These are phyloP conservation scores for Neoboletus subvelutipes DNA, from an alignment of 768 basidiomycete species.

Conservation along the genomic window DNA sequence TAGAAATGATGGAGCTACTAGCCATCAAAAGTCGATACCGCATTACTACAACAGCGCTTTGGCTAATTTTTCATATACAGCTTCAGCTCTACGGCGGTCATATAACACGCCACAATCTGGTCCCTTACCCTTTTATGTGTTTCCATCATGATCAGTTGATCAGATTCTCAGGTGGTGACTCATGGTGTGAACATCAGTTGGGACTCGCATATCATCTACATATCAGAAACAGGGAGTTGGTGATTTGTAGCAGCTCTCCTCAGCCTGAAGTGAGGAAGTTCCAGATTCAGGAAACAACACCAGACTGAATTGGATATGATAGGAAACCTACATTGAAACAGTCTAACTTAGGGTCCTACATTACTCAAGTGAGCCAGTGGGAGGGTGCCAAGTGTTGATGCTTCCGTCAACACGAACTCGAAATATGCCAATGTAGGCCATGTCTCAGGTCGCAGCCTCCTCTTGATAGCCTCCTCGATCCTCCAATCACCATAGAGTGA, in stretches of 20 bases:
- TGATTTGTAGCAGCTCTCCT: no score
- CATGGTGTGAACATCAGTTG: not conserved
- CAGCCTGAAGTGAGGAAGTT: no score
- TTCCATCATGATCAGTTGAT: not conserved
- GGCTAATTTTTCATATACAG: no score
- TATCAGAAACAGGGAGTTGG: no score
- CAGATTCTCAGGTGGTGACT: not conserved
- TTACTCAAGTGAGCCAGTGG: not conserved
- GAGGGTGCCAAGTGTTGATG: not conserved
- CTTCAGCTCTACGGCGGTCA: not conserved
- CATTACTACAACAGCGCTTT: not conserved
- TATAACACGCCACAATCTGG: not conserved
- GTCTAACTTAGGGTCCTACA: not conserved
- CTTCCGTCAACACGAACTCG: slow-evolving; percentile 15
- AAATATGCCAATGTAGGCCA: slow-evolving; percentile 11
- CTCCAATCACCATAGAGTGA: slow-evolving; percentile 6
- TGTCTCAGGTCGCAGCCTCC: slow-evolving; percentile 4
- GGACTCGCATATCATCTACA: no score
- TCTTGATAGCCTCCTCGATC: slow-evolving; percentile 7
- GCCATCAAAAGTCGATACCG: not conserved
- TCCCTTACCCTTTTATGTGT: not conserved
- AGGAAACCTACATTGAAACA: not conserved
- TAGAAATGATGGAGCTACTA: not conserved
- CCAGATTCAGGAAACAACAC: not conserved
- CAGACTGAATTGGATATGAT: not conserved